phyloP scores from a whole-genome alignment of 2,329 filamentous ascomycete genomes.

The Daldinia eschscholtzii region DNA sequence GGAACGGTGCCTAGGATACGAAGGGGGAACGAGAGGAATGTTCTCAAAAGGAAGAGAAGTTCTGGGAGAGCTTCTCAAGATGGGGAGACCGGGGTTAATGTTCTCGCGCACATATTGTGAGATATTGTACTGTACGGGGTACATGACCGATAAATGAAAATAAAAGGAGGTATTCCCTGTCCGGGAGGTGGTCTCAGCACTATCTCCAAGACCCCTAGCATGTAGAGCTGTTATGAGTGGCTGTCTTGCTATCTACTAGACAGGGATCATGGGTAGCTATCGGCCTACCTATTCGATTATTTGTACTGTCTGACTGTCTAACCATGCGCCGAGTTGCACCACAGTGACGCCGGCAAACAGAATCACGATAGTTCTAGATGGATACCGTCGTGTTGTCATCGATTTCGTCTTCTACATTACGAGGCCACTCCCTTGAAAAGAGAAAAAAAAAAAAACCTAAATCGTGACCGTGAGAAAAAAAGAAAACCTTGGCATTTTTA shows the following conservation, averaged over 20 bases:
- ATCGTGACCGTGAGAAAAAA: constrained; percentile 2
- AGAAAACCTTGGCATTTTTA: constrained; percentile 29
- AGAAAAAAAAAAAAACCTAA: constrained; percentile 25
- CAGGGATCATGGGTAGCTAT: constrained; percentile 41
- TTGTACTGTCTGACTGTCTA: constrained; percentile 7
- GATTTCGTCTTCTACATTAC: constrained; percentile 34
- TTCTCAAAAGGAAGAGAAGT: constrained; percentile 31
- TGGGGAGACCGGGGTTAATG: constrained; percentile 28
- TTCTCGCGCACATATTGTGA: constrained; percentile 5
- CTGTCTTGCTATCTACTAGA: constrained; percentile 31
- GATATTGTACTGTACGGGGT: constrained; percentile 41
- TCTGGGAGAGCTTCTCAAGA: constrained; percentile 26
- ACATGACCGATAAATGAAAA: constrained; percentile 27
- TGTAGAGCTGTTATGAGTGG: constrained; percentile 35
- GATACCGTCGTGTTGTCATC: constrained; percentile 25
- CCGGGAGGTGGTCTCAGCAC: constrained; percentile 37
- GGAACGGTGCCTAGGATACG: constrained; percentile 38
- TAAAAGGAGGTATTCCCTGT: constrained; percentile 42
- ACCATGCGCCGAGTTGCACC: constrained; percentile 3
- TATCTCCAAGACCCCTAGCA: constrained; percentile 31
- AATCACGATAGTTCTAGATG: constrained; percentile 13
- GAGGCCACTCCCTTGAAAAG: constrained; percentile 15
- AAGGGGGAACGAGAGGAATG: constrained; percentile 44
- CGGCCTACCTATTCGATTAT: constrained; percentile 34
- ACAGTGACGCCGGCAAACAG: constrained; percentile 10